Percentiles rank a stretch among this genome's conserved stretches.
Conservation (phyloP, 495 filamentous ascomycete genomes). For the Neurospora sp. region DNA sequence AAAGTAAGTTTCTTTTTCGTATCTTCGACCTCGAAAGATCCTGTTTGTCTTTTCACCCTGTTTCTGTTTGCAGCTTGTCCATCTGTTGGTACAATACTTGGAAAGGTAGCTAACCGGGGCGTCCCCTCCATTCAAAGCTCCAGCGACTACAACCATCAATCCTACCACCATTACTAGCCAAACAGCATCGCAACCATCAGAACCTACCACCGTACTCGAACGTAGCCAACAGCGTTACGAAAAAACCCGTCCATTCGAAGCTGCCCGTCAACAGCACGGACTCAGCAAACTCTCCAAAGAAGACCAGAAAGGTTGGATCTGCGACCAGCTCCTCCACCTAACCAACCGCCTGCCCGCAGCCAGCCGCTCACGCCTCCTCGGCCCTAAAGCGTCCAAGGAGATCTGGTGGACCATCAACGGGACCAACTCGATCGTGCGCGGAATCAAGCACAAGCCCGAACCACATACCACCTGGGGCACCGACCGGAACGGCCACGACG, state of each 20-base stretch:
- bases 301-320: constrained; percentile 26
- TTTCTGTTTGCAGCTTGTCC: neutral
- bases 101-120: neutral
- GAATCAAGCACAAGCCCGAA: constrained; percentile 11
- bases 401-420: constrained; percentile 39
- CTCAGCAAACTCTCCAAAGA: constrained; percentile 25
- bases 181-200: neutral
- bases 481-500: constrained; percentile 31
- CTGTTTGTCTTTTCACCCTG: neutral
- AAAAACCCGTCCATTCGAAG: constrained; percentile 27
- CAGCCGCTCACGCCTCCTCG: constrained; percentile 21
- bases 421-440: constrained; percentile 31
- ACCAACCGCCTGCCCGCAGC: constrained; percentile 20
- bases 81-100: neutral
- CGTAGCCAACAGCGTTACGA: constrained; percentile 25
- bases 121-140: neutral
- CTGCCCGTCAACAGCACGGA: constrained; percentile 16
- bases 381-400: constrained; percentile 35
- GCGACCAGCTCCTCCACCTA: constrained; percentile 15
- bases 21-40: neutral
- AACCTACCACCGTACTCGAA: constrained; percentile 26
- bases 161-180: neutral
- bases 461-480: constrained; percentile 27
- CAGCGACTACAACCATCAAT: neutral
- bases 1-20: constrained; percentile 9